A percentile compares a stretch with the other conserved stretches of the same genome.
These are phyloP conservation scores for Helianthus annuus DNA, from an alignment of 129 eudicot genomes.

Conservation along the genomic window HanXRQr2.0-SUNRISE NC_035448.2:166716489-166716988, in stretches of 20 bases:
- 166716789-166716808: slow-evolving; percentile 2
- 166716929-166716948: too few species aligned
- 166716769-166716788: slow-evolving; percentile 33
- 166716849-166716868: not conserved
- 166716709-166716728: slow-evolving; percentile 28
- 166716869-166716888: not conserved
- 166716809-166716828: slow-evolving; percentile 17
- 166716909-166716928: too few species aligned
- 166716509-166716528: not conserved
- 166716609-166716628: not conserved
- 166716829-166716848: not conserved
- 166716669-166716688: not conserved
- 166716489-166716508: too few species aligned
- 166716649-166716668: not conserved
- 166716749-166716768: slow-evolving; percentile 20
- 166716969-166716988: too few species aligned
- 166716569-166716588: not conserved
- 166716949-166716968: too few species aligned
- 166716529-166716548: not conserved
- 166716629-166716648: not conserved
- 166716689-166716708: not conserved
- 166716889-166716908: too few species aligned
- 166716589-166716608: not conserved
- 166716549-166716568: not conserved
- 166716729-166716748: slow-evolving; percentile 27